Percentiles rank a stretch among this genome's conserved stretches.
These are phyloP conservation scores for Ogataea pilisensis DNA, from an alignment of 805 yeast species.

Conservation along the genomic window DNA sequence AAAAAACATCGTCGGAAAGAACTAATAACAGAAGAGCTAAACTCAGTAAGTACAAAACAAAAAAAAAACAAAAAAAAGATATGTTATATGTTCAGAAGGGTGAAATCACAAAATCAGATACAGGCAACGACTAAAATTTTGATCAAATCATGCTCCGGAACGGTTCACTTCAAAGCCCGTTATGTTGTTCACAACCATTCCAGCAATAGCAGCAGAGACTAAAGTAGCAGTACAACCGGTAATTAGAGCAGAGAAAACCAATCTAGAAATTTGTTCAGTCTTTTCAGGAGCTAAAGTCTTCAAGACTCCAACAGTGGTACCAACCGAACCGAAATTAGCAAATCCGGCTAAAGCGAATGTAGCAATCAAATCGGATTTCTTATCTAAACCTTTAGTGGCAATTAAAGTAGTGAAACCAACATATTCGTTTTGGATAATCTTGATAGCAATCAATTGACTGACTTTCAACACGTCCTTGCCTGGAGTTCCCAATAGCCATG, in stretches of 20 bases:
- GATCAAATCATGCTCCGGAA: too few species aligned
- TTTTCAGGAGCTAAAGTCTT: conserved; percentile 50
- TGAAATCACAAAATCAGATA: too few species aligned
- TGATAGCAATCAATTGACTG: conserved; percentile 49
- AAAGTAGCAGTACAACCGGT: conserved; percentile 53
- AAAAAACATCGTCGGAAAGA: too few species aligned
- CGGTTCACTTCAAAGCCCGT: conserved; percentile 18
- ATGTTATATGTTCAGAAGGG: too few species aligned
- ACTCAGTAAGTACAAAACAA: too few species aligned
- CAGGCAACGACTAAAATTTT: too few species aligned
- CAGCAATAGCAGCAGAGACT: conserved; percentile 44
- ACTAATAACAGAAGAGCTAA: too few species aligned
- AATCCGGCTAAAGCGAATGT: conserved; percentile 63
- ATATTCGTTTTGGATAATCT: conserved; percentile 59
- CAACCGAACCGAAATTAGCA: conserved; percentile 58
- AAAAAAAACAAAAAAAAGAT: too few species aligned
- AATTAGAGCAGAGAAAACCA: conserved; percentile 45
- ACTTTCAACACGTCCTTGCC: conserved; percentile 48
- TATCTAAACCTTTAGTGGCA: conserved; percentile 34
- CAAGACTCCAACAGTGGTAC: conserved; percentile 58
- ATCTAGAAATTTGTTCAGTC: conserved; percentile 42
- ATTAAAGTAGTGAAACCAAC: conserved; percentile 45
- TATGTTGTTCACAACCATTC: conserved; percentile 56
- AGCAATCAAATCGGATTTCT: conserved; percentile 51
- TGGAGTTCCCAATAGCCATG: conserved; percentile 56